Percentiles rank a stretch among this genome's conserved stretches.
Evolutionary conservation across 495 filamentous ascomycete genomes (phyloP).

Genomic region (Penicillium cataractarum): DNA sequence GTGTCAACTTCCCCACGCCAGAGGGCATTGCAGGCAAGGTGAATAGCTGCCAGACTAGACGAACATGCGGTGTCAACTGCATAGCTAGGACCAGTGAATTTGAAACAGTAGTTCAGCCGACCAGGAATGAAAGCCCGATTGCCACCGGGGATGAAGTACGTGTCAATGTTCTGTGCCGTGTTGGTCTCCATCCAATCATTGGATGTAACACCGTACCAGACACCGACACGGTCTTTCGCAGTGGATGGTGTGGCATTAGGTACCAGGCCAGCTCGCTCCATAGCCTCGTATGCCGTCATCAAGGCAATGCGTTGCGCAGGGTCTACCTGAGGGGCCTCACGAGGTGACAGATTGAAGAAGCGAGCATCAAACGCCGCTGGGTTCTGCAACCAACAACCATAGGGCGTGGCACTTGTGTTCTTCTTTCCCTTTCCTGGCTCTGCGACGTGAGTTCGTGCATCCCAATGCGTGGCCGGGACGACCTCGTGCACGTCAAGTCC

Average conservation of each 20-base stretch:
- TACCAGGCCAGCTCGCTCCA: conserved; percentile 38
- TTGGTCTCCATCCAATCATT: conserved; percentile 24
- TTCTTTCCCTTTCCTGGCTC: neutral
- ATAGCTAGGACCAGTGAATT: conserved; percentile 27
- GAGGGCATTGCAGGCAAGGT: conserved; percentile 67
- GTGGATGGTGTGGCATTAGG: conserved; percentile 30
- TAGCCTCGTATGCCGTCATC: conserved; percentile 42
- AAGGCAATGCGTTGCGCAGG: conserved; percentile 38
- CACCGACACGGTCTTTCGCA: conserved; percentile 31
- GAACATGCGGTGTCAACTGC: conserved; percentile 30
- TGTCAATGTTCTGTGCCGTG: conserved; percentile 25
- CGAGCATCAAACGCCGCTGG: conserved; percentile 33
- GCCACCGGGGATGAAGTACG: conserved; percentile 33
- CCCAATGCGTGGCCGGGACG: neutral
- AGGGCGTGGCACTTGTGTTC: neutral
- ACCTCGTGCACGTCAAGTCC: neutral
- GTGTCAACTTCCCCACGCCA: conserved; percentile 71
- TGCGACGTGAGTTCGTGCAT: neutral
- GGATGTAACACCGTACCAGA: conserved; percentile 35
- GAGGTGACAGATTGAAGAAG: conserved; percentile 38
- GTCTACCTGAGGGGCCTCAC: conserved; percentile 35
- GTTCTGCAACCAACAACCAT: conserved; percentile 40
- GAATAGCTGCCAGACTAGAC: conserved; percentile 55
- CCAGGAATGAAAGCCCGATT: conserved; percentile 27
- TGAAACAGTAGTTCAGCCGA: conserved; percentile 33